These are phyloP conservation scores for Exophiala aquamarina DNA, from an alignment of 2,329 filamentous ascomycete species.

Conservation along the genomic window DNA sequence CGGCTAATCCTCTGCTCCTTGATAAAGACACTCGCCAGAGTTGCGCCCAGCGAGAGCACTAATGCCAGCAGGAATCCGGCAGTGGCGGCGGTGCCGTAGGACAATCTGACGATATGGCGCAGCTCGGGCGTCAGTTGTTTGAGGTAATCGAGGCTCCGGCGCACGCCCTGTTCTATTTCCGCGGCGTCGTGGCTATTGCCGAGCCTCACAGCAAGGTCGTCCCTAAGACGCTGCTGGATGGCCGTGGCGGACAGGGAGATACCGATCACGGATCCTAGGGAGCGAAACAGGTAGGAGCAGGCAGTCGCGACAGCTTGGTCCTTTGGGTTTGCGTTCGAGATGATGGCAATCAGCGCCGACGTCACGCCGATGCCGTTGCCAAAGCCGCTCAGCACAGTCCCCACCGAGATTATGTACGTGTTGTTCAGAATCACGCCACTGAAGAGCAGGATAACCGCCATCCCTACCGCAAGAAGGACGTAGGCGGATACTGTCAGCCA, in stretches of 20 bases:
- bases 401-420: conserved; percentile 54
- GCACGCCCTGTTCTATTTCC: conserved; percentile 66
- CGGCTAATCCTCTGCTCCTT: conserved; percentile 55
- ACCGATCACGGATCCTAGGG: conserved; percentile 65
- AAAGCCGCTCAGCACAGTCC: conserved; percentile 56
- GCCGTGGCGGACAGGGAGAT: conserved; percentile 70
- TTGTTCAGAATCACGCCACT: conserved; percentile 55
- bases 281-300: conserved; percentile 78
- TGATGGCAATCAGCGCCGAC: conserved; percentile 65
- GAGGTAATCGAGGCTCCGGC: conserved; percentile 70
- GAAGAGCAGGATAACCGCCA: conserved; percentile 58
- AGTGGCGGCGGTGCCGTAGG: conserved; percentile 62
- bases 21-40: conserved; percentile 51
- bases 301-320: conserved; percentile 76
- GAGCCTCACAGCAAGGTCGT: conserved; percentile 55
- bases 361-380: conserved; percentile 65
- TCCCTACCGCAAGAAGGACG: conserved; percentile 52
- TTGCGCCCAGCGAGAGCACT: conserved; percentile 50
- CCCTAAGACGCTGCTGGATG: conserved; percentile 67
- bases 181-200: conserved; percentile 59
- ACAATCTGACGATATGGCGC: conserved; percentile 60
- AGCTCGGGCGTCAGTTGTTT: conserved; percentile 61
- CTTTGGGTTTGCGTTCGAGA: conserved; percentile 65
- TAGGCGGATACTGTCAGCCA: conserved; percentile 64
- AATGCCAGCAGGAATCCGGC: conserved; percentile 53